A percentile compares a stretch with the other conserved stretches of the same genome.
Conservation (phyloP, 257 asterid genomes). For the Nicotiana undulata region DNA sequence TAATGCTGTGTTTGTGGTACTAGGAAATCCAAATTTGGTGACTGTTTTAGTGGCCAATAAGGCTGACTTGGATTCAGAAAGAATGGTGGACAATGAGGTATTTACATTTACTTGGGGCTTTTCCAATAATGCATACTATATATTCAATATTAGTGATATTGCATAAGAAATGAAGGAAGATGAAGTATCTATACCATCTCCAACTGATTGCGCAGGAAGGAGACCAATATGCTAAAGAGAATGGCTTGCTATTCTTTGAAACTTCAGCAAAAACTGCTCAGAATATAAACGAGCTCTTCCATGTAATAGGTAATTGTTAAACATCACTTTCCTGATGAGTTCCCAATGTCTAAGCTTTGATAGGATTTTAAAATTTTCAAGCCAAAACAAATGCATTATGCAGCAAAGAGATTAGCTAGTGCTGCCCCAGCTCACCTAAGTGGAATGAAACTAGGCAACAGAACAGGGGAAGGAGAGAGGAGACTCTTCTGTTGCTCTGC, state of each 20-base stretch:
- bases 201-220: slow-evolving; percentile 18
- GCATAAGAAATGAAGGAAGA: not conserved
- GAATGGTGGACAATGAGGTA: slow-evolving; percentile 26
- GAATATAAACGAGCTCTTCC: slow-evolving; percentile 24
- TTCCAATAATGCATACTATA: not conserved
- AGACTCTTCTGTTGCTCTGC: slow-evolving; percentile 19
- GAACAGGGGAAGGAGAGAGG: not conserved
- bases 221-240: slow-evolving; percentile 20
- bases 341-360: not conserved
- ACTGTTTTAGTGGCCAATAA: slow-evolving; percentile 29
- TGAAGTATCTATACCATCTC: not conserved
- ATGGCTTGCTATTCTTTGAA: slow-evolving; percentile 23
- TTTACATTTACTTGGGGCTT: not conserved
- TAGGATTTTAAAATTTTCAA: too few relatives aligned
- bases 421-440: slow-evolving; percentile 9
- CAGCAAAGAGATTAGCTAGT: slow-evolving; percentile 21
- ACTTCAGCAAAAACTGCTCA: slow-evolving; percentile 26
- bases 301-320: slow-evolving; percentile 11
- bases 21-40: slow-evolving; percentile 20
- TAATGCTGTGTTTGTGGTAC: not conserved
- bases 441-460: slow-evolving; percentile 19
- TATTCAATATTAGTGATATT: not conserved
- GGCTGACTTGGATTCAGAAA: slow-evolving; percentile 18
- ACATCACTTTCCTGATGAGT: not conserved
- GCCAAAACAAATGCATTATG: not conserved